Evolutionary conservation across 2,329 filamentous ascomycete species (phyloP).

Genomic region (Penicillium sp.): DNA sequence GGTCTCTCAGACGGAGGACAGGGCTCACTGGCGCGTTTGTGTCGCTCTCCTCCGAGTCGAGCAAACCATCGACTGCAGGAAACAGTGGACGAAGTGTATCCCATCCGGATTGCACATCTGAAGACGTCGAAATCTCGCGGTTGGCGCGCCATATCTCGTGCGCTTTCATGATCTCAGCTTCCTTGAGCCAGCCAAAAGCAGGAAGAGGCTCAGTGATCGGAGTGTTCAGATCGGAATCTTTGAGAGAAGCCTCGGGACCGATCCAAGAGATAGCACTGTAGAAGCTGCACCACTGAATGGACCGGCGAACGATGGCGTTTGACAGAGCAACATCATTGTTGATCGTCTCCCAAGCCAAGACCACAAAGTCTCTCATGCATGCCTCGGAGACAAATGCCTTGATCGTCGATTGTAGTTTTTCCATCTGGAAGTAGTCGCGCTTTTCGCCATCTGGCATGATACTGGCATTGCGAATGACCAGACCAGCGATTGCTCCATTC

Average conservation of each 20-base stretch:
- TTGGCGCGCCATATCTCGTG: slow-evolving; percentile 50
- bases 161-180: slow-evolving; percentile 48
- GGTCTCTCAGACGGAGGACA: slow-evolving; percentile 29
- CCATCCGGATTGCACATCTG: slow-evolving; percentile 30
- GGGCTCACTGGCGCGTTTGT: slow-evolving; percentile 11
- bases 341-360: slow-evolving; percentile 52
- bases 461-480: slow-evolving; percentile 48
- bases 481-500: slow-evolving; percentile 40
- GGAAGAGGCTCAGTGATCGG: slow-evolving; percentile 46
- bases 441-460: slow-evolving; percentile 48
- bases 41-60: slow-evolving; percentile 31
- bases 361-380: slow-evolving; percentile 48
- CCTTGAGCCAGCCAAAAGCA: slow-evolving; percentile 54
- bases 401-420: slow-evolving; percentile 45
- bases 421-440: slow-evolving; percentile 52
- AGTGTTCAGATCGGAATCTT: slow-evolving; percentile 39
- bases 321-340: slow-evolving; percentile 43
- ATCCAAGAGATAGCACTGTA: slow-evolving; percentile 53
- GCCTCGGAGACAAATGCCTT: slow-evolving; percentile 53
- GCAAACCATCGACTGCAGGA: slow-evolving; percentile 31
- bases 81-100: slow-evolving; percentile 33
- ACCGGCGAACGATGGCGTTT: slow-evolving; percentile 50
- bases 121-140: slow-evolving; percentile 25
- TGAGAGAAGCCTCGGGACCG: slow-evolving; percentile 42
- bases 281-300: slow-evolving; percentile 52